These are phyloP conservation scores for Magnusiomyces ingens DNA, from an alignment of 1,139 yeast genomes.

Conservation along the genomic window DNA sequence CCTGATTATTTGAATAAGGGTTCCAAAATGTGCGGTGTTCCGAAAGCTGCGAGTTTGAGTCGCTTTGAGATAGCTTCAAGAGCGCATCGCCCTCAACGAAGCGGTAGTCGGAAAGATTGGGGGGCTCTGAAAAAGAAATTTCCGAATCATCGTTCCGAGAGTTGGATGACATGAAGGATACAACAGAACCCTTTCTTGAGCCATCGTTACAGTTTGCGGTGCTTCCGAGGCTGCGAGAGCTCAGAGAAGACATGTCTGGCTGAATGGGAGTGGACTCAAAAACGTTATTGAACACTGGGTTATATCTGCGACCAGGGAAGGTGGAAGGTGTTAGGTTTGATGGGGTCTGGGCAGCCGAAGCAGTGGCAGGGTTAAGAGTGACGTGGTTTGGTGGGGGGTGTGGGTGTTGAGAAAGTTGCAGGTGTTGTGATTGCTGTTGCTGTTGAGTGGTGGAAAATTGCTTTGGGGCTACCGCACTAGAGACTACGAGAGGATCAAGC, in stretches of 20 bases:
- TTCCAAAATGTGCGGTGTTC: slow-evolving; percentile 21
- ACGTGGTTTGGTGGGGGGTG: not conserved
- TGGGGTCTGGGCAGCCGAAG: not conserved
- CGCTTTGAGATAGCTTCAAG: not conserved
- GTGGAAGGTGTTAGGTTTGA: too few species aligned
- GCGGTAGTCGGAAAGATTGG: not conserved
- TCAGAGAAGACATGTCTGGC: not conserved
- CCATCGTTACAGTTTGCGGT: slow-evolving; percentile 4
- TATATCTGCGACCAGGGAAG: not conserved
- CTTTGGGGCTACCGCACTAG: not conserved
- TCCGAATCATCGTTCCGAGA: slow-evolving; percentile 3
- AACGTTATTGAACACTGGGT: slow-evolving; percentile 12
- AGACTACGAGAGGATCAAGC: not conserved
- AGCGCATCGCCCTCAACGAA: not conserved
- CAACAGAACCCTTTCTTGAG: slow-evolving; percentile 21
- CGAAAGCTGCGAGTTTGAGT: not conserved
- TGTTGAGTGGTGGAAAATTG: not conserved
- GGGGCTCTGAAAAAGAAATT: not conserved
- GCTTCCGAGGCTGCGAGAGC: not conserved
- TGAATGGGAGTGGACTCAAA: not conserved
- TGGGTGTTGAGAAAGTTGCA: not conserved
- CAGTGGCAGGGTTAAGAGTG: slow-evolving; percentile 1
- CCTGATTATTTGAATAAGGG: slow-evolving; percentile 27
- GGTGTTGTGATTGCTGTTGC: not conserved
- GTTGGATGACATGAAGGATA: slow-evolving; percentile 16